Conservation (phyloP, 345 rosid genomes). For the Euphorbia tirucalli region DNA sequence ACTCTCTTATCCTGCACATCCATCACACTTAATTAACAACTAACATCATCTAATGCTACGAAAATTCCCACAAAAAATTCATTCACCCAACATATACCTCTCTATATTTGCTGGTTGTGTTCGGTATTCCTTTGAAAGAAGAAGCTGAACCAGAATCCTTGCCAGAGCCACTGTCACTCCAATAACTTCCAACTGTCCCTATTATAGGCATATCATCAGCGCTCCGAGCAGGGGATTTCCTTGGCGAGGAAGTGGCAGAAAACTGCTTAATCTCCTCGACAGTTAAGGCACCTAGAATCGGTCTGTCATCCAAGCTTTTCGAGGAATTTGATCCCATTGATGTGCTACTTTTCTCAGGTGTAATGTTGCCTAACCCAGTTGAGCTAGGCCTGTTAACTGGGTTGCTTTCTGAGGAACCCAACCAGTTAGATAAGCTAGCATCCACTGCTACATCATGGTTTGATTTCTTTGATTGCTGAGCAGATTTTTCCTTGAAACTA, state of each 20-base stretch:
- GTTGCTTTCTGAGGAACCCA: slow-evolving; percentile 59
- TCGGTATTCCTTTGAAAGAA: slow-evolving; percentile 84
- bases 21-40: slow-evolving; percentile 17
- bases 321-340: slow-evolving; percentile 46
- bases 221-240: slow-evolving; percentile 76
- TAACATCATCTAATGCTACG: slow-evolving; percentile 3
- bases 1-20: slow-evolving; percentile 81
- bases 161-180: slow-evolving; percentile 45
- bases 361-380: slow-evolving; percentile 18
- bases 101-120: slow-evolving; percentile 85
- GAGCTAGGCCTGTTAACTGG: slow-evolving; percentile 40
- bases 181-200: slow-evolving; percentile 83
- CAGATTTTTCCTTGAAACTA: slow-evolving; percentile 41
- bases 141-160: slow-evolving; percentile 44
- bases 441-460: slow-evolving; percentile 55
- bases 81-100: slow-evolving; percentile 57
- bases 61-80: slow-evolving; percentile 4
- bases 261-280: slow-evolving; percentile 77
- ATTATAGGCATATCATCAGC: slow-evolving; percentile 80
- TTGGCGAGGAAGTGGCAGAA: slow-evolving; percentile 65
- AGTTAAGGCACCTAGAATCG: slow-evolving; percentile 82
- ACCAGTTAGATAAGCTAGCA: slow-evolving; percentile 94
- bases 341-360: slow-evolving; percentile 42
- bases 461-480: slow-evolving; percentile 40
- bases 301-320: slow-evolving; percentile 68